Evolutionary conservation across 768 basidiomycete genomes (phyloP), one percentile per base, ranked within the genome.

Genomic region (Strobilomyces dryophilus): DNA sequence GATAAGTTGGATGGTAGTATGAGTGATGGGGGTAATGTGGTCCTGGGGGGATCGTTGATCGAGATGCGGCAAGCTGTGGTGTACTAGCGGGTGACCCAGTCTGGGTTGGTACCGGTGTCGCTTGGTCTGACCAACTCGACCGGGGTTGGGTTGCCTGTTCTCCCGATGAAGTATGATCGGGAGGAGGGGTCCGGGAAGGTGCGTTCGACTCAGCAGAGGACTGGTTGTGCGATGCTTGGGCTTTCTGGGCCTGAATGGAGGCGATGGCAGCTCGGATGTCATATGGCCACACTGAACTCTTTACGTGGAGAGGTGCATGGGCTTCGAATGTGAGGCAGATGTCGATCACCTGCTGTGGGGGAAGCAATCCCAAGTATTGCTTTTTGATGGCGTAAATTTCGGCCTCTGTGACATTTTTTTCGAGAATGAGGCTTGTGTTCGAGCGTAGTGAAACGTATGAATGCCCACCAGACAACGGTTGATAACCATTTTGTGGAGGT

Each of bases 281-380:
- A 32, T 73, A 68, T 11, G 88, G 88, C 88, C 88, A 90, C 68
- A 90, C 71, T n/a, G 81, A 72, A 51, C 74, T 75, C 67, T 80
- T 84, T 48, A 86, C 65, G 56, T 84, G 83, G 36, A 77, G 71
- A 12, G 87, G 82, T 14, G 83, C 82, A 73, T 89, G 79, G 9
- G 81, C 66, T 61, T 90, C 85, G 61, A 87, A 83, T 35, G 78
- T 76, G 54, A 91, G 75, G 65, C 86, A 90, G 61, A 91, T 82
- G 60, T 89, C 89, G 64, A 91, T 87, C 63, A 91, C 78, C 70
- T 90, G 86, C 42, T 79, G 76, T 20, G 78, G 80, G 21, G 83
- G 78, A 8, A 92, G 76, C 20, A 88, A 76, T 21, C 77, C 75
- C 40, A 92, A 75, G 72, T 91, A 92, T 56, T 80, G 79, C 58